Base-by-base conservation (phyloP, 805 yeast species). In the Kodamaea jinghongensis region DNA sequence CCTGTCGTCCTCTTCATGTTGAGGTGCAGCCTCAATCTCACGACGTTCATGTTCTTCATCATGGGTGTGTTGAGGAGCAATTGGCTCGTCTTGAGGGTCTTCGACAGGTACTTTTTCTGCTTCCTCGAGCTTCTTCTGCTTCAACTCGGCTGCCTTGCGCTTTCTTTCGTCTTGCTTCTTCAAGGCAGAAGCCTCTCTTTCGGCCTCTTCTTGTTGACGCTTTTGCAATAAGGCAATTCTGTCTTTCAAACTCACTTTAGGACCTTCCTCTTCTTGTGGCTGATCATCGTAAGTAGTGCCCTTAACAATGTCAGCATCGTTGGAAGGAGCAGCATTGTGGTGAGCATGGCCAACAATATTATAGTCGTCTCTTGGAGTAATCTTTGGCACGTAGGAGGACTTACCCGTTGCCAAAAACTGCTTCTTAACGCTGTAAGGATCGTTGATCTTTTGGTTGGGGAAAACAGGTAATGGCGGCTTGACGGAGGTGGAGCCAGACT, bases 151-250 rank as follows among this genome's bases (percentile, higher is more conserved):
- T 7, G 47, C 51, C 45, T 70, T 65, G 47, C 63, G 70, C 55
- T 77, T 78, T 56, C 73, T 72, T 55, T 70, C 76, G 42, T 70
- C 73, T 42, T 70, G 71, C 52, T 73, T 75, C 49, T 71, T 74
- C 53, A 73, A 48, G 6, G 82, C 78, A 3, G 75, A 76, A 3
- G 79, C 83, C 47, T 79, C 90, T 42, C 79, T 68, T 44, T 83
- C 91, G 14, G 83, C 86, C 51, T 87, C 95, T 54, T 84, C 85
- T 43, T 76, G 78, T 55, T 87, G 96, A 43, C 81, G 80, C 54
- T 86, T 78, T 58, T 90, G 96, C 36, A 91, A 69, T 53, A 86
- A 53, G 4, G 88, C 87, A 56, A 91, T 88, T 48, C 98, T 75
- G 51, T 93, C 97, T 56, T 84, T 84, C 51, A 91, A 68, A 42